Evolutionary conservation across 345 rosid species (phyloP).

Genomic region (Mercurialis annua): DNA sequence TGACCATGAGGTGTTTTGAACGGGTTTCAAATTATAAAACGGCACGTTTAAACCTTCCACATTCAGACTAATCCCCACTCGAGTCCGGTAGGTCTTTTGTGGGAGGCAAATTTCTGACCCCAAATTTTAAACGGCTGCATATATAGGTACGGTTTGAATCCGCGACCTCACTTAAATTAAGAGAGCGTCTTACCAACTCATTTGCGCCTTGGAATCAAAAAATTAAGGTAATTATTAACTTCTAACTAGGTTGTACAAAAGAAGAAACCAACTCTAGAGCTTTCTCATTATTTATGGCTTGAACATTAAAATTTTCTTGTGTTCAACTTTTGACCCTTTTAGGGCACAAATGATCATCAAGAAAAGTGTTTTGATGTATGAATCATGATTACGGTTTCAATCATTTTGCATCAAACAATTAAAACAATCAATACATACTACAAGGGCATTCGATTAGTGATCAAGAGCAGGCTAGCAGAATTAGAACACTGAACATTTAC

Average conservation of each 20-base stretch:
- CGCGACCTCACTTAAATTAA: too few relatives aligned
- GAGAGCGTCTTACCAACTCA: too few relatives aligned
- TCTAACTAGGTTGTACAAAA: neutral
- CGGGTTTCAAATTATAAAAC: too few relatives aligned
- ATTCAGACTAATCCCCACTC: too few relatives aligned
- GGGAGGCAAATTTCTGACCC: too few relatives aligned
- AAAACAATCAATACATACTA: constrained; percentile 18
- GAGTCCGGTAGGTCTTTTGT: too few relatives aligned
- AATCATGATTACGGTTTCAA: constrained; percentile 7
- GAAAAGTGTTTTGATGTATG: too few relatives aligned
- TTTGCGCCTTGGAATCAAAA: too few relatives aligned
- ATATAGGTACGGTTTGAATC: too few relatives aligned
- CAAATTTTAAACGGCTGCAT: too few relatives aligned
- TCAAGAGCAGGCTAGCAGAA: neutral
- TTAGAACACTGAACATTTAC: neutral
- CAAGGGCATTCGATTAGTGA: constrained; percentile 6
- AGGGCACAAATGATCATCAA: neutral
- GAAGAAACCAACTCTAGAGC: neutral
- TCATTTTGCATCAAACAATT: neutral
- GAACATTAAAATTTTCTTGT: neutral
- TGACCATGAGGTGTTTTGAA: too few relatives aligned
- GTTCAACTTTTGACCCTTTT: neutral
- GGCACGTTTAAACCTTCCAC: too few relatives aligned
- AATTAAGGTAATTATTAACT: constrained; percentile 4
- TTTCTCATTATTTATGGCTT: constrained; percentile 4